phyloP scores from a whole-genome alignment of 148 eudicot species.

The Rhododendron simsii region DNA sequence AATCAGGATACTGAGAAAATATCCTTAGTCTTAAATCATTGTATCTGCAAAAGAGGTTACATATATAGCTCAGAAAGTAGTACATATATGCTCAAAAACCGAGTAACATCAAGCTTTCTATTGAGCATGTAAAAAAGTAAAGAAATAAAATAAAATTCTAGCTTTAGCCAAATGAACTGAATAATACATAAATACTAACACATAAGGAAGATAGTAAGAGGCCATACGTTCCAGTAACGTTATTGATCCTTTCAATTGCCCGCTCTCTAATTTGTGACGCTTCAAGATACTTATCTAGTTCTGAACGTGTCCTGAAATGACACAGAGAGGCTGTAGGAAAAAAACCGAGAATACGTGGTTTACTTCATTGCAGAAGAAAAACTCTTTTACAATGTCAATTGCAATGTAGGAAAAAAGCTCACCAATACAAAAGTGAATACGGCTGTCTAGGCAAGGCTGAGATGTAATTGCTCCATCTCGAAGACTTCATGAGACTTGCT shows the following conservation, averaged over 20 bases:
- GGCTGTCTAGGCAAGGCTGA: conserved; percentile 97
- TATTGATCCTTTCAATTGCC: conserved; percentile 86
- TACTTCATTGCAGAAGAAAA: conserved; percentile 15
- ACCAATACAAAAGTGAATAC: conserved; percentile 96
- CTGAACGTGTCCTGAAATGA: conserved; percentile 96
- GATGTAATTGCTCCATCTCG: conserved; percentile 91
- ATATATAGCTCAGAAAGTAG: not conserved
- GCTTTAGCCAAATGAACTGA: not conserved
- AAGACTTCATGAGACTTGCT: conserved; percentile 65
- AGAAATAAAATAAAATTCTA: not conserved
- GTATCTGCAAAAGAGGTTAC: conserved; percentile 54
- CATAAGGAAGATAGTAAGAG: conserved; percentile 1
- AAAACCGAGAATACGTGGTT: conserved; percentile 52
- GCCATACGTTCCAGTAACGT: conserved; percentile 92
- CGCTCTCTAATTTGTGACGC: conserved; percentile 93
- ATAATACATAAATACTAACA: not conserved
- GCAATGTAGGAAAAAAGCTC: conserved; percentile 18
- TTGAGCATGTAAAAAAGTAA: not conserved
- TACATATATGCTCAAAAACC: not conserved
- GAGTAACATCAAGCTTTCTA: not conserved
- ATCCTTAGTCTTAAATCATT: conserved; percentile 80
- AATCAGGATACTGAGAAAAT: conserved; percentile 83
- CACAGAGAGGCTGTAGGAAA: conserved; percentile 59
- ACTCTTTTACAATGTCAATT: conserved; percentile 2
- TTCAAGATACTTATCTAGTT: conserved; percentile 83